Base-by-base conservation (phyloP, 768 basidiomycete species). In the Pluteus cervinus region DNA sequence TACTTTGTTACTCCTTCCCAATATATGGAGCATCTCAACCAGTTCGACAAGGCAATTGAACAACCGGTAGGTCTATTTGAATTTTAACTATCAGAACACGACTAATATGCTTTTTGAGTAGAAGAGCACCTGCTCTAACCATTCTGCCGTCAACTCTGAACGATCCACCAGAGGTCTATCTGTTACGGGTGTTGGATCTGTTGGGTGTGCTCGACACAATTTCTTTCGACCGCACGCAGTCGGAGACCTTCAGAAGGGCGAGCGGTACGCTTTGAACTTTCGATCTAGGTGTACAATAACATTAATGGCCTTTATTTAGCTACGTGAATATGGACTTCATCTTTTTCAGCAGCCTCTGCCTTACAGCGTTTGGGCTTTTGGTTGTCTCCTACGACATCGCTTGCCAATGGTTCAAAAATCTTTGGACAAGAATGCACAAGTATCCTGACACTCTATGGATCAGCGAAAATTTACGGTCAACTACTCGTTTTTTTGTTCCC, bases 331-430 rank as follows among this genome's bases (percentile, higher is more conserved):
- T 53, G 33, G 51, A 53, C 25, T 53, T 46, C 23, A 5, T 53
- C 1, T 51, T 50, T 29, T 49, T 37, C n/a, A 31, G 33, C 5
- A 47, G 45, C 24, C 31, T 53, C 11, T 4, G 18, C 2, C 30
- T 31, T 4, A 38, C 42, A 4, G n/a, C 26, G 2, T 7, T 52
- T 11, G 15, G 17, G 1, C n/a, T 6, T 3, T 32, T 47, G 4
- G n/a, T 46, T 16, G 40, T 53, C 1, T 47, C 48, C 5, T 53
- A 53, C 29, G 46, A 53, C 24, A 53, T 53, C 15, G 46, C 39
- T n/a, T 47, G 47, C 23, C 47, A 51, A 17, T 51, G 49, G 49
- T 48, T 45, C 0, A 20, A 37, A 26, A n/a, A 36, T 20, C 20
- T 41, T 15, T 36, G 33, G 9, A 20, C 20, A 20, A 47, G 55